A percentile compares a stretch with the other conserved stretches of the same genome.
phyloP scores from a whole-genome alignment of 148 eudicot species.

The Tetragonia tetragonoides region DNA sequence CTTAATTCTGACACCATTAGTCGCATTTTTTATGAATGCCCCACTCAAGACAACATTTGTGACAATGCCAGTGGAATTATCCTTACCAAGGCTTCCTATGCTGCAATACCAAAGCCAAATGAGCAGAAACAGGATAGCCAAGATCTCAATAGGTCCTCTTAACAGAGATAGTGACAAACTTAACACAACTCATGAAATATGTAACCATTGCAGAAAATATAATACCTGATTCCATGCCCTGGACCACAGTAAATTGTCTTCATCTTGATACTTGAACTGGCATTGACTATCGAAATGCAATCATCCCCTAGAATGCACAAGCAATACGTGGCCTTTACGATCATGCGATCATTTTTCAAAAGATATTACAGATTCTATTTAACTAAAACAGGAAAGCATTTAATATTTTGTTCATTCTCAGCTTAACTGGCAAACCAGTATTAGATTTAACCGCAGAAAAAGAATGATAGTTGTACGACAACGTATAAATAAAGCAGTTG shows the following conservation, averaged over 20 bases:
- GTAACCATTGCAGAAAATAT: constrained; percentile 14
- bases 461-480: neutral
- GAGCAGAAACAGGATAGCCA: constrained; percentile 2
- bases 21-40: constrained; percentile 64
- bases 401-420: neutral
- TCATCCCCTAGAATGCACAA: constrained; percentile 73
- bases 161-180: constrained; percentile 3
- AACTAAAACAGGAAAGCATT: neutral
- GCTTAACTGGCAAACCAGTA: neutral
- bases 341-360: neutral
- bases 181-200: neutral
- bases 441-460: neutral
- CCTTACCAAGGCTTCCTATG: constrained; percentile 95
- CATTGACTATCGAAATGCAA: constrained; percentile 88
- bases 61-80: constrained; percentile 73
- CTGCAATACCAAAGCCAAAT: constrained; percentile 35
- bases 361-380: neutral
- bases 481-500: constrained; percentile 16
- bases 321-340: neutral
- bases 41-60: constrained; percentile 62
- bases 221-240: constrained; percentile 88
- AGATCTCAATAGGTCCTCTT: neutral
- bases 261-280: constrained; percentile 88
- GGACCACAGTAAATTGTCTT: constrained; percentile 92
- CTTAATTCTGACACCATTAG: constrained; percentile 86